Percentiles rank a stretch among this genome's conserved stretches.
Evolutionary conservation across 2,329 filamentous ascomycete species (phyloP).

Genomic region (Trichophyton schoenleinii): DNA sequence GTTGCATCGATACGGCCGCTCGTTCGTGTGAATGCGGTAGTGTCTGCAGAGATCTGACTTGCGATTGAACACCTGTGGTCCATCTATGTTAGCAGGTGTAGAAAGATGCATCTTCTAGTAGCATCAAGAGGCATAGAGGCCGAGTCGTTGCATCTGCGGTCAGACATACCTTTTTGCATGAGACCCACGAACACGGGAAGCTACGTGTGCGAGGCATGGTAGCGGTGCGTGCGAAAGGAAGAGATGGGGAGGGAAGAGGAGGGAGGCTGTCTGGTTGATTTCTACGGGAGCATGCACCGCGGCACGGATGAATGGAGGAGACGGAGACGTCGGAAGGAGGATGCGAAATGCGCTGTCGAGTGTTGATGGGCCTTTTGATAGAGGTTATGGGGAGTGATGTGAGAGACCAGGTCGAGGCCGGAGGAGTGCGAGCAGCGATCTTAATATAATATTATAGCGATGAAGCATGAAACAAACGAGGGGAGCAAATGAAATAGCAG

Average conservation of each 20-base stretch:
- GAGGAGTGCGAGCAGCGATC: not conserved
- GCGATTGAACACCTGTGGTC: constrained; percentile 35
- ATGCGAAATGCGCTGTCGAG: not conserved
- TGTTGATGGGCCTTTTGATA: not conserved
- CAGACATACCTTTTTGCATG: constrained; percentile 31
- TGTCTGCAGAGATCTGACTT: constrained; percentile 38
- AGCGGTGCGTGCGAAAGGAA: not conserved
- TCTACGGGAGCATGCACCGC: not conserved
- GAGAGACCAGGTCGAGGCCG: not conserved
- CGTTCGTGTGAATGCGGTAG: constrained; percentile 38
- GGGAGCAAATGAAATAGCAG: not conserved
- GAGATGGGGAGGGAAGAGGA: not conserved
- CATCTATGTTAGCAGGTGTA: not conserved
- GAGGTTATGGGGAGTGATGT: not conserved
- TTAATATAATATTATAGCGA: constrained; percentile 2
- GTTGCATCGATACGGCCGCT: constrained; percentile 36
- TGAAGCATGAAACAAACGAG: constrained; percentile 3
- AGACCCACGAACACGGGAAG: constrained; percentile 34
- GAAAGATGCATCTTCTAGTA: not conserved
- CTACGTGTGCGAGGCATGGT: constrained; percentile 32
- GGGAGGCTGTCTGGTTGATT: not conserved
- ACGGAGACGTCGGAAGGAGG: not conserved
- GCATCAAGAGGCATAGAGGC: not conserved
- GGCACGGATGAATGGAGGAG: not conserved
- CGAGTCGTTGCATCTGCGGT: not conserved